Evolutionary conservation across 73 alveolate species (phyloP).

Genomic region (Uronychia setigera): DNA sequence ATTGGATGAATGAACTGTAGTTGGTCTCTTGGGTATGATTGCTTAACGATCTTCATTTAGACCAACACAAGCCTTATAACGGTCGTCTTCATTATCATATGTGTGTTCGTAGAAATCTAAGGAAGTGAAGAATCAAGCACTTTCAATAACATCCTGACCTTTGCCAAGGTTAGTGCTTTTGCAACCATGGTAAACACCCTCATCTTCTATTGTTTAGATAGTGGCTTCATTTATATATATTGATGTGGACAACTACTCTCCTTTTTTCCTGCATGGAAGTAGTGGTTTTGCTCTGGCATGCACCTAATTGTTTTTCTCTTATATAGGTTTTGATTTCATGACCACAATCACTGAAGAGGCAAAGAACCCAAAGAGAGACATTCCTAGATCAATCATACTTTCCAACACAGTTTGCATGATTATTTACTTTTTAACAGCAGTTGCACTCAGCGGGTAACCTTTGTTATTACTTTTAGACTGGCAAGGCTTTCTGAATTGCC

Average conservation of each 20-base stretch:
- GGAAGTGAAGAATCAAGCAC: not conserved
- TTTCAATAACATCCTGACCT: constrained; percentile 2
- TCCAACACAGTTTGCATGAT: not conserved
- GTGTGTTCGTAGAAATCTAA: not conserved
- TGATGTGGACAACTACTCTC: not conserved
- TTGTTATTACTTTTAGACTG: not conserved
- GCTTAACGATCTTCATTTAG: not conserved
- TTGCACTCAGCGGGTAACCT: not conserved
- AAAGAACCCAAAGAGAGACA: constrained; percentile 30
- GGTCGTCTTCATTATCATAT: not conserved
- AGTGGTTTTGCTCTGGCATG: constrained; percentile 1
- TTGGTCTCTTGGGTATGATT: not conserved
- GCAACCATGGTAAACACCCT: not conserved
- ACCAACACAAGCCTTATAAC: constrained; percentile 4
- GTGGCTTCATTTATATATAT: not conserved
- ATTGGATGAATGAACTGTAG: not conserved
- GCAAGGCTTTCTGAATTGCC: not conserved
- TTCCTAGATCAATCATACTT: constrained; percentile 27
- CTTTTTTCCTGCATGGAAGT: constrained; percentile 1
- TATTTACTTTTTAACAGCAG: not conserved
- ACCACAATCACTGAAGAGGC: constrained; percentile 47
- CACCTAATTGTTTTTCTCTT: constrained; percentile 21
- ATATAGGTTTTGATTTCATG: constrained; percentile 48
- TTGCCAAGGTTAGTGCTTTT: not conserved
- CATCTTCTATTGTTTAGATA: not conserved